Evolutionary conservation across 306 rosid species (phyloP), one percentile per base, ranked within the genome.

Genomic region (Begonia loranthoides): DNA sequence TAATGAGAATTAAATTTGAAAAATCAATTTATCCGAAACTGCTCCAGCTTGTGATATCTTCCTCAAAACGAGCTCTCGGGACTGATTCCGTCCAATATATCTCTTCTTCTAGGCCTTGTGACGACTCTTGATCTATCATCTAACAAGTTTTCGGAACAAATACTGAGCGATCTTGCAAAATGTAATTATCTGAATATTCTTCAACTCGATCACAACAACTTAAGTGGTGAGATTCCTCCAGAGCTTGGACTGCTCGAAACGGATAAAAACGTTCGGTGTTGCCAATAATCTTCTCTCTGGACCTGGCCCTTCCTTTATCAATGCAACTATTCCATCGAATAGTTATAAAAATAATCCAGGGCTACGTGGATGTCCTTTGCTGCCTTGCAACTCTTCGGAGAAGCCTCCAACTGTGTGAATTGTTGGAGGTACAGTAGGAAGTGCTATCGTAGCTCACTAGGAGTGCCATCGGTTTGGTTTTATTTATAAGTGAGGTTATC

Each of bases 281-380:
- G 33, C 71, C 17, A 70, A 56, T 71, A 85, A 85, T 74, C 71
- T 54, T 16, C 73, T 85, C 64, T 45, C 76, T 0, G 92, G 95
- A 11, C 87, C 0, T 12, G 63, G 81, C 58, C 95, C 95, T 3
- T n/a, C 0, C 15, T 76, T 85, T 36, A 0, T 0, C 9, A 0
- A 0, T 0, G 5, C 4, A 24, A 38, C 0, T 0, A 0, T 58
- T 34, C 9, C 11, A 12, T 58, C 16, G 0, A 14, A 59, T 0
- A 43, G 15, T 54, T 85, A 58, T 61, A 69, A 78, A 16, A 73
- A 78, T 65, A 85, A 85, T 70, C 70, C 1, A 15, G 92, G 78
- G 19, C 80, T 85, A 2, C 81, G 95, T 70, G 92, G 87, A 15
- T 1, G 0, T 3, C 49, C 57, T 45, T 66, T 76, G 46, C 9